Evolutionary conservation across 225 moss, liverwort and hornwort species (phyloP).

Genomic region (Climacium dendroides): DNA sequence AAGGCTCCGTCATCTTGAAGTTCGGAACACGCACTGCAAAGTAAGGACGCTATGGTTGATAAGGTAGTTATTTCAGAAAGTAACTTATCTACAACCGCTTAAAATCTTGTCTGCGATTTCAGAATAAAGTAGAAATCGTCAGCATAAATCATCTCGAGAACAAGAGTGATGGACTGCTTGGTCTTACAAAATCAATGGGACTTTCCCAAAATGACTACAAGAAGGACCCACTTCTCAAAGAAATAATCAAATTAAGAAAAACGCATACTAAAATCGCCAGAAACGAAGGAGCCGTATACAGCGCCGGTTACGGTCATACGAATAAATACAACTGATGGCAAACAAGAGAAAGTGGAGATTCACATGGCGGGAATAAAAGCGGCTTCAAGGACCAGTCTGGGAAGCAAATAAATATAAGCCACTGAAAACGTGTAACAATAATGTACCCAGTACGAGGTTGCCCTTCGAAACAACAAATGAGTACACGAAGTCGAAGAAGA

Average conservation of each 20-base stretch:
- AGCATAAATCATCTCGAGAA: neutral
- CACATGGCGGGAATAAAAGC: neutral
- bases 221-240: neutral
- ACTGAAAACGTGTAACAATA: neutral
- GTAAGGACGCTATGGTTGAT: neutral
- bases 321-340: neutral
- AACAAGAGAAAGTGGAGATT: neutral
- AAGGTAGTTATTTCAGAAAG: neutral
- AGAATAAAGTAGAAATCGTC: neutral
- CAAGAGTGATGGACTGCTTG: neutral
- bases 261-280: neutral
- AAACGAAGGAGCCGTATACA: neutral
- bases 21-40: conserved; percentile 15
- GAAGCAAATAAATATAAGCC: neutral
- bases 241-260: neutral
- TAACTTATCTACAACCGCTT: neutral
- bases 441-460: neutral
- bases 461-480: neutral
- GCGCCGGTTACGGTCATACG: neutral
- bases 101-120: neutral
- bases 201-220: neutral
- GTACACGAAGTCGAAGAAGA: neutral
- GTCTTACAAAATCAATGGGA: neutral
- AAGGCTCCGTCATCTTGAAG: conserved; percentile 75
- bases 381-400: neutral